Percentiles rank a stretch among this genome's conserved stretches.
Evolutionary conservation across 495 filamentous ascomycete genomes (phyloP).

Genomic region (Daldinia decipiens): DNA sequence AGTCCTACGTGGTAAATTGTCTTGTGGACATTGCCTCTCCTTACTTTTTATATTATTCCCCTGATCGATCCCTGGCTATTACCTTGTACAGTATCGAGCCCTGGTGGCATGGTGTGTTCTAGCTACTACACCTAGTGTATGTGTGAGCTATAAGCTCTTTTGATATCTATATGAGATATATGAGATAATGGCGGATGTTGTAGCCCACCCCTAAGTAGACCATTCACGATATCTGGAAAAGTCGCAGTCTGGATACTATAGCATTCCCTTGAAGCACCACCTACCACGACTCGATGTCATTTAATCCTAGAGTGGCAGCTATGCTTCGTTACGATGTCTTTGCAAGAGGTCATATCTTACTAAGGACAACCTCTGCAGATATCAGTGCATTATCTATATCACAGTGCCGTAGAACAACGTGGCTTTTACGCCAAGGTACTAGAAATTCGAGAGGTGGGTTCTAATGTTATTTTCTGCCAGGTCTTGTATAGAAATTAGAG

Average conservation of each 20-base stretch:
- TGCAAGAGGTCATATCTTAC: background rate
- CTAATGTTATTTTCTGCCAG: constrained; percentile 2
- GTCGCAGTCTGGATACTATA: background rate
- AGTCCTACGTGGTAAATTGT: background rate
- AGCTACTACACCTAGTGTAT: background rate
- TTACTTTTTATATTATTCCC: background rate
- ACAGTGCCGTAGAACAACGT: constrained; percentile 9
- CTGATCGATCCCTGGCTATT: constrained; percentile 2
- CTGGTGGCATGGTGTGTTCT: background rate
- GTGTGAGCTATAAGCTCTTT: background rate
- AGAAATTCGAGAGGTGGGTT: constrained; percentile 21
- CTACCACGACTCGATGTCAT: background rate
- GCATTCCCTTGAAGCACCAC: background rate
- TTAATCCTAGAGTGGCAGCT: background rate
- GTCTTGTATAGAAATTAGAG: constrained; percentile 6
- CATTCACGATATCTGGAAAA: background rate
- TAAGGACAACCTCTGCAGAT: background rate
- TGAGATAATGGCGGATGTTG: background rate
- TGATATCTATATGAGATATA: background rate
- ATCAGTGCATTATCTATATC: background rate
- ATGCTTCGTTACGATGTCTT: background rate
- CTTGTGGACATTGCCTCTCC: background rate
- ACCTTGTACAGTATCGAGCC: background rate
- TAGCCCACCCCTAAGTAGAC: background rate
- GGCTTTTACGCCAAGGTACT: constrained; percentile 26